Conservation (phyloP, 495 filamentous ascomycete genomes). For the Trichoderma orchidacearum region DNA sequence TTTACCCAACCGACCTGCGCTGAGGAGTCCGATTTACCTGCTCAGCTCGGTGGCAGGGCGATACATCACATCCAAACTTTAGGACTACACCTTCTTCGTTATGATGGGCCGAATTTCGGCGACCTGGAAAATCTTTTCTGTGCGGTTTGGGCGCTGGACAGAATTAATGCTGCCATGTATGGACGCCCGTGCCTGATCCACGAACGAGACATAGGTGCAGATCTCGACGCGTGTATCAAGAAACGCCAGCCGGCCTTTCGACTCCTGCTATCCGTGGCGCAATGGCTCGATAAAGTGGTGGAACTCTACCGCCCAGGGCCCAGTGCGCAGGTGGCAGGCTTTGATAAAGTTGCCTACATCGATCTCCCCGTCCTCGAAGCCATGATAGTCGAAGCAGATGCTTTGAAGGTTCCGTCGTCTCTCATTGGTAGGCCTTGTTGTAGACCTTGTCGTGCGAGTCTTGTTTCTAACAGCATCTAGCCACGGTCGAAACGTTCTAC, state of each 20-base stretch:
- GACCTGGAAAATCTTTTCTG: constrained; percentile 39
- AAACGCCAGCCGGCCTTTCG: constrained; percentile 28
- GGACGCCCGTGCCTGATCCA: constrained; percentile 52
- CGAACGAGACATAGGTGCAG: constrained; percentile 45
- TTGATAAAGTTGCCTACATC: constrained; percentile 23
- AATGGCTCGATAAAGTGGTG: constrained; percentile 50
- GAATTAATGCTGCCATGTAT: constrained; percentile 47
- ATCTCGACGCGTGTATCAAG: constrained; percentile 35
- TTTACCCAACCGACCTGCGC: constrained; percentile 18
- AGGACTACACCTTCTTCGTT: constrained; percentile 43
- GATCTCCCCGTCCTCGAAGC: constrained; percentile 56
- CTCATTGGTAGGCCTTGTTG: constrained; percentile 31
- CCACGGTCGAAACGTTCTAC: constrained; percentile 54
- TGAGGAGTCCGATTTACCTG: constrained; percentile 17
- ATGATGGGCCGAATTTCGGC: constrained; percentile 11
- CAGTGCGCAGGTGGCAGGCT: constrained; percentile 22
- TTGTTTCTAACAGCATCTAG: constrained; percentile 15
- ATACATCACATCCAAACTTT: constrained; percentile 51
- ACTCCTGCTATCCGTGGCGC: constrained; percentile 29
- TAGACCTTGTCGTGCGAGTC: constrained; percentile 13
- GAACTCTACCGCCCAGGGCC: constrained; percentile 50
- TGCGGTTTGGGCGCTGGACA: constrained; percentile 55
- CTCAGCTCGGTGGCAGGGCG: constrained; percentile 17
- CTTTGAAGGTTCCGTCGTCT: constrained; percentile 20
- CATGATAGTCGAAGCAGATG: constrained; percentile 36